Evolutionary conservation across 1,139 yeast genomes (phyloP).

Genomic region (Pneumocystis jirovecii): DNA sequence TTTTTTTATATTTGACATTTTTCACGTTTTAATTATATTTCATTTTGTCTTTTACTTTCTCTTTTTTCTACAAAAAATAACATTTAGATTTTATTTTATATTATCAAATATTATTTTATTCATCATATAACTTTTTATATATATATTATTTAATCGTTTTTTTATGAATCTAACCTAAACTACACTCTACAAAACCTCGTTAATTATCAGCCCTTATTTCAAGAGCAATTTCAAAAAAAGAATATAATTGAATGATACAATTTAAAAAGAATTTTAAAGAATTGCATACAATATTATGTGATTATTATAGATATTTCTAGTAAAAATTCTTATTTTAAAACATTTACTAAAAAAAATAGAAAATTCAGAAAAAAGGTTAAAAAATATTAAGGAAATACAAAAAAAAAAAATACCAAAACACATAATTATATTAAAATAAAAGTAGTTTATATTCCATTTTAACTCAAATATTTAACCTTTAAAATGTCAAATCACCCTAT

Average conservation of each 20-base stretch:
- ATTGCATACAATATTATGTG: not conserved
- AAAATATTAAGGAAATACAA: not conserved
- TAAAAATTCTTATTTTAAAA: not conserved
- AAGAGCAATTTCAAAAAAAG: not conserved
- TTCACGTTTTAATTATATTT: too few relatives aligned
- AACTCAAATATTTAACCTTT: conserved; percentile 1
- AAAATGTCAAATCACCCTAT: conserved; percentile 9
- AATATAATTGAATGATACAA: not conserved
- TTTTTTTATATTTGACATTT: too few relatives aligned
- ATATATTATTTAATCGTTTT: not conserved
- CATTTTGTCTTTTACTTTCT: too few relatives aligned
- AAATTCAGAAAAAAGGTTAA: not conserved
- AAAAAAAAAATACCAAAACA: not conserved
- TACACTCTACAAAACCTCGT: not conserved
- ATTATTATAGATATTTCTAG: not conserved
- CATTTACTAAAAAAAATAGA: not conserved
- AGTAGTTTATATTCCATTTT: not conserved
- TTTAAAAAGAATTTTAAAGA: not conserved
- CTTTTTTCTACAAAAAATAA: not conserved
- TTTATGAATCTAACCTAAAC: not conserved
- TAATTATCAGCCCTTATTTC: not conserved
- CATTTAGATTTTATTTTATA: not conserved
- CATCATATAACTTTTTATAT: not conserved
- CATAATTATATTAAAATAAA: not conserved
- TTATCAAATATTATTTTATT: not conserved